Evolutionary conservation across 73 alveolate genomes (phyloP), one percentile per base, ranked within the genome.

Genomic region (Symbiodinium natans): DNA sequence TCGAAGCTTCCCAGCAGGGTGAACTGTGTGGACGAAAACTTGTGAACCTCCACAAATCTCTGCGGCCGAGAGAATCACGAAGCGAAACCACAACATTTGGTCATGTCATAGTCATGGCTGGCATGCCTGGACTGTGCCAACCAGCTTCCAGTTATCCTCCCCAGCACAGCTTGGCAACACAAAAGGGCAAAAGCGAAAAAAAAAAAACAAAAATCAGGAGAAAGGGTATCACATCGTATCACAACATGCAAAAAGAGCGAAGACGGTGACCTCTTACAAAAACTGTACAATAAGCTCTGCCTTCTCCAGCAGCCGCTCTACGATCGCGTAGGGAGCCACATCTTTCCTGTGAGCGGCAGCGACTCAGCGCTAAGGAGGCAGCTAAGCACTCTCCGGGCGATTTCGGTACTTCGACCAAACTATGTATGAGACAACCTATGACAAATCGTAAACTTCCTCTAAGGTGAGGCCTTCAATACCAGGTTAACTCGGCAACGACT

Each of bases 21-120:
- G 71, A 88, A 88, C 95, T 88, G 95, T 25, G 95, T 88, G 15
- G 95, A 88, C 36, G 95, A 88, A 41, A 88, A 88, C 41, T 88
- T 88, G 39, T 88, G 95, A 46, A 88, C 95, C 95, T 88, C 85
- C 41, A 29, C 15, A 25, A 5, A 25, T n/a, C n/a, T n/a, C n/a
- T n/a, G n/a, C n/a, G n/a, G n/a, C n/a, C n/a, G n/a, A n/a, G n/a
- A n/a, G n/a, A n/a, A n/a, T n/a, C n/a, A n/a, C n/a, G n/a, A n/a
- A n/a, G n/a, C n/a, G n/a, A n/a, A n/a, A n/a, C n/a, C n/a, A n/a
- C n/a, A n/a, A n/a, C 1, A 6, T 52, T 8, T 52, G 59, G 25
- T 2, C 59, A 2, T 46, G 59, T 8, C 71, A 52, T 52, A 29
- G 6, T 29, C 71, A 52, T 15, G 71, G n/a, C 1, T 71, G 7